Evolutionary conservation across 257 asterid species (phyloP), one percentile per base, ranked within the genome.

Genomic region (Voacanga thouarsii): DNA sequence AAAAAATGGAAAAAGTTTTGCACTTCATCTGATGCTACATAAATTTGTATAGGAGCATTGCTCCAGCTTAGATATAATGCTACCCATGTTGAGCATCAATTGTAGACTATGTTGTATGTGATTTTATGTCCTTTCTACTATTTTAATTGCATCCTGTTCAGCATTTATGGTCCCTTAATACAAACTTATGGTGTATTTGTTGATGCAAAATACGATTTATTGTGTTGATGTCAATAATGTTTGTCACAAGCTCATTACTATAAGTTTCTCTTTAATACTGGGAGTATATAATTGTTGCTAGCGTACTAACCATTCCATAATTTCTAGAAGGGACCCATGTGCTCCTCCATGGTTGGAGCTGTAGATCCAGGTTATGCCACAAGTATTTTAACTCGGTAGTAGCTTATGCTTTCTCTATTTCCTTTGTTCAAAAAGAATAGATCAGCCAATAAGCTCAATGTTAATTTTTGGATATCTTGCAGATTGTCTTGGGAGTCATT

Each of bases 181-280:
- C 30, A 16, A 50, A 67, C 41, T 8, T 67, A 12, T 37, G 49
- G 72, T 67, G 24, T 19, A 65, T 84, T 37, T 61, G 28, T 37
- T 80, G 75, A 64, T 82, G 87, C 96, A 95, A 98, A 81, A 73
- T 89, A 75, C 87, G 87, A 73, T 95, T 85, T 93, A 85, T 78
- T 82, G 86, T 7, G 77, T 95, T 78, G 98, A 95, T 81, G 99
- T 95, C 83, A 95, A 95, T 80, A 88, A 82, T 74, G 91, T 93
- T 60, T 91, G 97, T 12, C 97, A 95, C 80, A 90, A 88, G 82
- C 96, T 95, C 23, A 91, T 95, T 50, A 94, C 86, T 77, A 93
- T 94, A 90, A 94, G 97, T 84, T 79, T 81, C 80, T 80, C 83
- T n/a, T 74, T 65, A 55, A 10, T 49, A 24, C 60, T 45, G 39